Base-by-base conservation (phyloP, 2,329 filamentous ascomycete genomes). In the Volutella citrinella region DNA sequence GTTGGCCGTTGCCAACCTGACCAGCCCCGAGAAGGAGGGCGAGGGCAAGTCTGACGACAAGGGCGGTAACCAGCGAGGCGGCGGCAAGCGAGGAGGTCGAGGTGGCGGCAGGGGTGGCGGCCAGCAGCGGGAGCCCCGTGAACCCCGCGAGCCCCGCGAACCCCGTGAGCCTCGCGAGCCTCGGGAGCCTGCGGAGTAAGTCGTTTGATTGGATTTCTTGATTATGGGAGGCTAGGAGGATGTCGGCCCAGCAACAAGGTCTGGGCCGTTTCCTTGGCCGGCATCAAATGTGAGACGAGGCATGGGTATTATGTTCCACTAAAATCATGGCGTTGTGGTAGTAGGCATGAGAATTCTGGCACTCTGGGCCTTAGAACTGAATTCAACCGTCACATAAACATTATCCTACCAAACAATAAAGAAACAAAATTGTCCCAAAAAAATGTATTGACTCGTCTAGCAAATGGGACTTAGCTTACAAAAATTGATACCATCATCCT, bases 1-100 rank as follows among this genome's bases (percentile, higher is more conserved):
- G 46, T 74, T 98, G 57, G 91, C 91, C 34, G 93, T 82, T n/a
- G 80, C 84, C 46, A 76, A 77, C 53, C 72, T 90, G 22, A 62
- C 66, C 27, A 63, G 53, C 43, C 61, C 56, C 45, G 74, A 74
- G 25, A 72, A 72, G 55, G 69, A 70, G 13, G 65, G 61, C 27
- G 71, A 75, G 53, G 60, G 60, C 45, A 74, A 69, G 63, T 49
- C 49, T 14, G 69, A 69, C 30, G 68, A 64, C 29, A 66, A 68
- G 38, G 60, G 59, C 30, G 64, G 63, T 27, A 63, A 61, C 26
- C 69, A 74, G 48, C 66, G 70, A 17, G 70, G 66, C 13, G 70
- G 66, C 13, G 70, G 69, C 24, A 71, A 73, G 56, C 66, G 74
- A 38, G 69, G 69, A 18, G 65, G 70, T 19, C 64, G 76, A 24